Evolutionary conservation across 441 rosid species (phyloP), one percentile per base, ranked within the genome.

Genomic region (Geranium incanum): DNA sequence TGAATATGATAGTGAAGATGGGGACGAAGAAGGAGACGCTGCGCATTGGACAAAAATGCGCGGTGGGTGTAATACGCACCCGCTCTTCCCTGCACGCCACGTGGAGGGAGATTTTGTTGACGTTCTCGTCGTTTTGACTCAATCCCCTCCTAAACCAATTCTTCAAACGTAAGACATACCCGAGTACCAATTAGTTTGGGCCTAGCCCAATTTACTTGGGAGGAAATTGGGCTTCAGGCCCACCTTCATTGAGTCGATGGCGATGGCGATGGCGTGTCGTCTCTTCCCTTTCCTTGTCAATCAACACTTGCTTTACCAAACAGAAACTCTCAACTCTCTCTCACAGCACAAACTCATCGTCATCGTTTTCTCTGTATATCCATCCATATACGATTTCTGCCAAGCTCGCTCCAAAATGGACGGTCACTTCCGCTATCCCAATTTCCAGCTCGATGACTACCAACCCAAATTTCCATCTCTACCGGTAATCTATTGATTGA

Each of bases 361-460:
- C 57, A 12, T 48, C 57, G 16, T 48, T 15, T 1, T 48, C 65
- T 60, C 65, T 60, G 65, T 60, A 60, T 18, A 60, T 60, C 65
- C 65, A 59, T 59, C 23, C 64, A 28, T 28, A 28, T 28, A 59
- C 64, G 64, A 59, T 59, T 60, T 19, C 33, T 60, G 4, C 55
- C 13, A 19, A 59, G 64, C 64, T 59, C 64, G 3, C 5, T 60
- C 28, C 19, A 36, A 72, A 36, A 78, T 75, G 81, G 78, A 75
- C 48, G 68, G 52, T 9, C 48, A 33, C 60, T 13, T 67, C 16
- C 59, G 43, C 3, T 75, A 78, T 59, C 81, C 81, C 62, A 70
- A 70, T 48, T 72, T 78, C 67, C 45, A 66, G 59, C 71, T 70
- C 11, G 71, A 69, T 19, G 78, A 72, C 21, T 75, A 50, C 69